Evolutionary conservation across 169 alveolate genomes (phyloP), one percentile per base, ranked within the genome.

Genomic region (Plasmodium cynomolgi): DNA sequence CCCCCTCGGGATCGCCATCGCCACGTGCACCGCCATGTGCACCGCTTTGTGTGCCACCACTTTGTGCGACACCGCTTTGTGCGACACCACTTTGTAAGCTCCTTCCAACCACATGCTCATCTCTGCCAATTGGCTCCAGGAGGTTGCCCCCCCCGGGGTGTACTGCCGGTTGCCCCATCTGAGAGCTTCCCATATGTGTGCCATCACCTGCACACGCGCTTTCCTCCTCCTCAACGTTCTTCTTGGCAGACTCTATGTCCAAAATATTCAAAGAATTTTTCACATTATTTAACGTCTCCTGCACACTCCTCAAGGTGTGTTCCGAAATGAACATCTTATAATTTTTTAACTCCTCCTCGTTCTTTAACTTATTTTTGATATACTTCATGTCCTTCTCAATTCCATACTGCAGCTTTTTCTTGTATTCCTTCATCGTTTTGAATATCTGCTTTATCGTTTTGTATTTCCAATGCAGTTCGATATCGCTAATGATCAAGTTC

Each of bases 281-380:
- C 26, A 82, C 90, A 84, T 91, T 95, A 58, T 95, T 95, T 39
- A 95, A 83, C n/a, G 97, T 95, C 73, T 93, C 95, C 50, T 95
- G 95, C 20, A 95, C 95, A 91, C 95, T 91, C 50, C 91, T 91
- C 62, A 91, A 81, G 29, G 95, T 54, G 71, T 91, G 56, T 41
- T 91, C 95, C 34, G 95, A 91, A 44, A 91, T 91, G 47, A 91
- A 82, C 95, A 91, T 91, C 58, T 91, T 91, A 54, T 91, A 91
- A 50, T 81, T 91, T 58, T 82, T 91, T 58, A 91, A 72, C 77
- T 91, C 95, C 81, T 77, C 41, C 75, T 91, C 92, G 56, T 91
- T 91, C 37, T 82, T 68, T 82, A 91, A 72, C 83, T 91, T 91
- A 72, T 91, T 82, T 73, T 91, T 91, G 44, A 91, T 91, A 79